Percentiles rank a stretch among this genome's conserved stretches.
phyloP scores from a whole-genome alignment of 495 filamentous ascomycete species.

The Neurospora hispaniola region DNA sequence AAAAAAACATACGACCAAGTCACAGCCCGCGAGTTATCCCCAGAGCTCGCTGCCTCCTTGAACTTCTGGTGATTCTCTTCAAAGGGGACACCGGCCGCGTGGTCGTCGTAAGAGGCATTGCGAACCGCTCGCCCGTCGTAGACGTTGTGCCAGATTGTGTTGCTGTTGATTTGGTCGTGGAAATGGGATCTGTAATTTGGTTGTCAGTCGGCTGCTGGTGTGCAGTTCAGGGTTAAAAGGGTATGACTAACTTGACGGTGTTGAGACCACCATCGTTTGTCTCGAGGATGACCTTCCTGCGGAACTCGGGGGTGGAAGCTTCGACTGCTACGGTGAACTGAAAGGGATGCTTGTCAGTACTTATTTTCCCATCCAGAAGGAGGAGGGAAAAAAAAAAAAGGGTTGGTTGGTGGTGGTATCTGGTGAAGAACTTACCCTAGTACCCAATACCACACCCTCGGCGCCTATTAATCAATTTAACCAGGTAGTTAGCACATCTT shows the following conservation, averaged over 20 bases:
- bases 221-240: no score
- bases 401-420: neutral
- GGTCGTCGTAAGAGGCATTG: constrained; percentile 49
- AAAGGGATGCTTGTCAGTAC: neutral
- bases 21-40: constrained; percentile 23
- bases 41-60: constrained; percentile 34
- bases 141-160: constrained; percentile 49
- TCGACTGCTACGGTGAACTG: constrained; percentile 54
- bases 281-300: constrained; percentile 48
- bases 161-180: constrained; percentile 61
- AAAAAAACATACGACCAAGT: constrained; percentile 45
- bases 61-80: constrained; percentile 48
- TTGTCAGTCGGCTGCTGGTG: neutral
- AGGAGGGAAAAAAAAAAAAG: no score
- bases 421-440: constrained; percentile 35
- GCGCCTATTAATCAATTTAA: constrained; percentile 28
- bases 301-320: constrained; percentile 48
- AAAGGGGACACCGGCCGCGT: constrained; percentile 40
- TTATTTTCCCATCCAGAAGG: neutral
- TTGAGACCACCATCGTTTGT: constrained; percentile 51
- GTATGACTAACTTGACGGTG: constrained; percentile 43
- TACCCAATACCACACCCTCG: constrained; percentile 57
- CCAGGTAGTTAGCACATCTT: neutral
- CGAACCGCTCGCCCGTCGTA: constrained; percentile 58
- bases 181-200: constrained; percentile 39